phyloP scores from a whole-genome alignment of 1,284 basidiomycete genomes.

The Phlebopus sp. region DNA sequence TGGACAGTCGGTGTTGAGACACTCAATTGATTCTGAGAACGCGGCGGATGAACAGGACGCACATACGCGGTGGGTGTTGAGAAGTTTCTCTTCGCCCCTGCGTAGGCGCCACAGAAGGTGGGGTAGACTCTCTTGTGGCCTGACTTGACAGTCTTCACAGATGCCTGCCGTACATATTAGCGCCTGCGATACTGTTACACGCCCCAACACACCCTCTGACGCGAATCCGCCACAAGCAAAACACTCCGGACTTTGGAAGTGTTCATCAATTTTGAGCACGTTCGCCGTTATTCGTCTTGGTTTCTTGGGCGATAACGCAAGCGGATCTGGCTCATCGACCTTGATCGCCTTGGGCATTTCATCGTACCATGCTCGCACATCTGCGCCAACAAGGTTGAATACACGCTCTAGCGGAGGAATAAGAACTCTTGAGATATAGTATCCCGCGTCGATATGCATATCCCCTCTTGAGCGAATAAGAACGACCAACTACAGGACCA shows the following conservation, averaged over 20 bases:
- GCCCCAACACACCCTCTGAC: slow-evolving; percentile 45
- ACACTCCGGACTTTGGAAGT: slow-evolving; percentile 75
- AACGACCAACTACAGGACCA: not conserved
- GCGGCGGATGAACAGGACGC: slow-evolving; percentile 61
- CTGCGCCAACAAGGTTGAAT: slow-evolving; percentile 89
- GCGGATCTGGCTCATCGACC: slow-evolving; percentile 25
- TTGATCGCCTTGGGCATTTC: slow-evolving; percentile 72
- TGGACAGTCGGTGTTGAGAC: slow-evolving; percentile 83
- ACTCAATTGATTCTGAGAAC: slow-evolving; percentile 60
- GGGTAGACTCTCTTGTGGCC: slow-evolving; percentile 58
- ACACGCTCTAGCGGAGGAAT: slow-evolving; percentile 89
- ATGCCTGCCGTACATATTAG: slow-evolving; percentile 45
- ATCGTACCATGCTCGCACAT: slow-evolving; percentile 86
- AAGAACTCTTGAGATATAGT: slow-evolving; percentile 87
- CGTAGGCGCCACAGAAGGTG: slow-evolving; percentile 56
- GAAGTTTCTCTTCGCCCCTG: slow-evolving; percentile 54
- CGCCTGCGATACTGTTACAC: not conserved
- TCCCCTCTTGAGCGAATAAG: slow-evolving; percentile 14
- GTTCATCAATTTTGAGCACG: slow-evolving; percentile 64
- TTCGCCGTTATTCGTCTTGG: slow-evolving; percentile 30
- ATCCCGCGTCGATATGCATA: slow-evolving; percentile 38
- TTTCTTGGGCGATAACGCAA: slow-evolving; percentile 46
- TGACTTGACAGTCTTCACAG: slow-evolving; percentile 60
- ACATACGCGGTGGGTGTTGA: slow-evolving; percentile 67
- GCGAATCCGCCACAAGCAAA: slow-evolving; percentile 62